These are phyloP conservation scores for Mollisiaceae sp. DNA, from an alignment of 2,329 filamentous ascomycete genomes.

Conservation along the genomic window DNA sequence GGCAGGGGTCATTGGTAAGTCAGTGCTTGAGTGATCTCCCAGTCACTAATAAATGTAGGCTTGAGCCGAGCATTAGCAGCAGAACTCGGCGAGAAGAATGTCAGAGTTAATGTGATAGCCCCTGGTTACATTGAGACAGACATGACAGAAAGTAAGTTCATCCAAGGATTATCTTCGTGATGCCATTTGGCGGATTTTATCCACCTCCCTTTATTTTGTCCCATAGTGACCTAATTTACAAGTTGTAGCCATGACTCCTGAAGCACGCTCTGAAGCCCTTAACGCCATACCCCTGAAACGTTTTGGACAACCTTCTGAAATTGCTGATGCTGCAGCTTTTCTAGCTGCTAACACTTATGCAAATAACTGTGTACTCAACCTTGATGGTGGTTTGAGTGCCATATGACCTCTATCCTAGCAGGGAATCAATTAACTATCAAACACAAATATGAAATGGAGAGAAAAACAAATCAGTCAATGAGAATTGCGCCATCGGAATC, in stretches of 20 bases:
- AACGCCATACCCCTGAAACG: conserved; percentile 67
- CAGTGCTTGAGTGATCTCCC: conserved; percentile 1
- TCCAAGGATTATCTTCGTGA: conserved; percentile 13
- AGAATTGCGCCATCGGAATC: conserved; percentile 65
- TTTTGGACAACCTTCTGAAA: conserved; percentile 71
- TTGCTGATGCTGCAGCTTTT: conserved; percentile 83
- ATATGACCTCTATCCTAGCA: conserved; percentile 46
- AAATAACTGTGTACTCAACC: conserved; percentile 84
- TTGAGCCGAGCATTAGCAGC: conserved; percentile 70
- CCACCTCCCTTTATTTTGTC: conserved; percentile 31
- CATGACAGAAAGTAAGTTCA: conserved; percentile 71
- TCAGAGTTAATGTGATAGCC: conserved; percentile 80
- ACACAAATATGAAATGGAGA: conserved; percentile 26
- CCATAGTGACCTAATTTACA: conserved; percentile 43
- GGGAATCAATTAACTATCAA: conserved; percentile 8
- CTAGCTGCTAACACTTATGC: conserved; percentile 79
- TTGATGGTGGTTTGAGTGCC: conserved; percentile 84
- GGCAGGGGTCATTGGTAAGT: conserved; percentile 72
- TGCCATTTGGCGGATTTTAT: neutral
- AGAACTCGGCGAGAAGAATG: conserved; percentile 63
- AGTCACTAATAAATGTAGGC: conserved; percentile 48
- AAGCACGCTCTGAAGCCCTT: conserved; percentile 42
- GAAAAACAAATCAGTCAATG: conserved; percentile 57
- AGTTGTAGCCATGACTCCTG: conserved; percentile 49
- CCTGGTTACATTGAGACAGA: conserved; percentile 83